Evolutionary conservation across 140 eudicot genomes (phyloP).

Genomic region (Stevia rebaudiana): DNA sequence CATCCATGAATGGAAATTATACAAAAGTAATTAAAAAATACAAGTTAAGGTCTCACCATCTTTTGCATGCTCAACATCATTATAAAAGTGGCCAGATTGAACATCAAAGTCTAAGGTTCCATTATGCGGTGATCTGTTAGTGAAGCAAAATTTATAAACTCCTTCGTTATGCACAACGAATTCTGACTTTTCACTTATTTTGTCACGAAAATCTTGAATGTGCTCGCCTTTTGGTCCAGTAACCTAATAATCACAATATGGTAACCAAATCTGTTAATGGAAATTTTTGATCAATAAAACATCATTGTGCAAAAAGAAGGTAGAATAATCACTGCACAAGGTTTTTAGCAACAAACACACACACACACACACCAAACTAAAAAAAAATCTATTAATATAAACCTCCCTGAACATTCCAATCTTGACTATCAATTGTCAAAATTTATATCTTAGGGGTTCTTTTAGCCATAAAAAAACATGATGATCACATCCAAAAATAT

Average conservation of each 20-base stretch:
- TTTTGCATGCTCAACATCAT: slow-evolving; percentile 83
- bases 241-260: slow-evolving; percentile 42
- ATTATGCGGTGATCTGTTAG: slow-evolving; percentile 78
- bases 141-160: slow-evolving; percentile 70
- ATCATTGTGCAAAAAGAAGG: background rate
- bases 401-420: no score
- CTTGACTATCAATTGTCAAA: background rate
- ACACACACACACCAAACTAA: no score
- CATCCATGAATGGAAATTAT: background rate
- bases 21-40: background rate
- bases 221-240: slow-evolving; percentile 88
- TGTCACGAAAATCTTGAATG: slow-evolving; percentile 72
- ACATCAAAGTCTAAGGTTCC: slow-evolving; percentile 86
- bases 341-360: background rate
- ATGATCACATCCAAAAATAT: slow-evolving; percentile 6
- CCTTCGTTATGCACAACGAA: slow-evolving; percentile 71
- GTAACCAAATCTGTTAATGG: background rate
- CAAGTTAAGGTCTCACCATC: slow-evolving; percentile 51
- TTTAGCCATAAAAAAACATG: background rate
- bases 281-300: background rate
- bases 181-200: slow-evolving; percentile 66
- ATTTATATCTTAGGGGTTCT: background rate
- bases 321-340: background rate
- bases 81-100: slow-evolving; percentile 55
- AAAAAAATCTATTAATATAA: no score